A percentile compares a stretch with the other conserved stretches of the same genome.
Evolutionary conservation across 495 filamentous ascomycete genomes (phyloP).

Genomic region (Penicillium daleae): DNA sequence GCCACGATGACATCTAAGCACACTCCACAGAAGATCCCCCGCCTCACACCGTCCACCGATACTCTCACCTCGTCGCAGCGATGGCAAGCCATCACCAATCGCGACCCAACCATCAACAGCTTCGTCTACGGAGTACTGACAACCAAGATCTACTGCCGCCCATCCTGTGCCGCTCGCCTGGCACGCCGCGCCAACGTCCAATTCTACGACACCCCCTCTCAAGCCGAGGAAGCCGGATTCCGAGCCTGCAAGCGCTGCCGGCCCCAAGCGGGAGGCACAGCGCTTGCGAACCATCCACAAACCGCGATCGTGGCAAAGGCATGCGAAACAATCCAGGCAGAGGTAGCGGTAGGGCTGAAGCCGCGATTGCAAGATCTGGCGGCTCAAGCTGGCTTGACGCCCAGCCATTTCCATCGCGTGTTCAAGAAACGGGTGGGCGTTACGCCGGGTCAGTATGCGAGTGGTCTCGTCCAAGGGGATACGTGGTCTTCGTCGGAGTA

Average conservation of each 20-base stretch:
- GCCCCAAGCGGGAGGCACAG: constrained; percentile 47
- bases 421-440: constrained; percentile 63
- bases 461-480: constrained; percentile 16
- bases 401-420: constrained; percentile 66
- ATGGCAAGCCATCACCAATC: constrained; percentile 59
- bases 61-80: constrained; percentile 43
- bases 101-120: constrained; percentile 50
- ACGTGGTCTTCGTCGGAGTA: constrained; percentile 10
- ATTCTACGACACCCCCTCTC: constrained; percentile 59
- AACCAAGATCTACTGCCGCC: constrained; percentile 67
- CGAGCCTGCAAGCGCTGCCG: constrained; percentile 68
- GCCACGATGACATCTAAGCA: not conserved
- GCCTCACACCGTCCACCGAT: constrained; percentile 26
- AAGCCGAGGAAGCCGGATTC: constrained; percentile 60
- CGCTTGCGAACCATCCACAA: constrained; percentile 44
- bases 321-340: constrained; percentile 39
- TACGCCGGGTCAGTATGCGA: constrained; percentile 61
- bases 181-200: constrained; percentile 63
- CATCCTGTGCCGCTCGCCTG: constrained; percentile 62
- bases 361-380: constrained; percentile 57
- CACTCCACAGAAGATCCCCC: constrained; percentile 31
- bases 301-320: constrained; percentile 49
- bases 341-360: constrained; percentile 34
- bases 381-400: constrained; percentile 54
- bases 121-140: constrained; percentile 68